Base-by-base conservation (phyloP, 2,329 filamentous ascomycete genomes). In the Huntiella moniliformis region DNA sequence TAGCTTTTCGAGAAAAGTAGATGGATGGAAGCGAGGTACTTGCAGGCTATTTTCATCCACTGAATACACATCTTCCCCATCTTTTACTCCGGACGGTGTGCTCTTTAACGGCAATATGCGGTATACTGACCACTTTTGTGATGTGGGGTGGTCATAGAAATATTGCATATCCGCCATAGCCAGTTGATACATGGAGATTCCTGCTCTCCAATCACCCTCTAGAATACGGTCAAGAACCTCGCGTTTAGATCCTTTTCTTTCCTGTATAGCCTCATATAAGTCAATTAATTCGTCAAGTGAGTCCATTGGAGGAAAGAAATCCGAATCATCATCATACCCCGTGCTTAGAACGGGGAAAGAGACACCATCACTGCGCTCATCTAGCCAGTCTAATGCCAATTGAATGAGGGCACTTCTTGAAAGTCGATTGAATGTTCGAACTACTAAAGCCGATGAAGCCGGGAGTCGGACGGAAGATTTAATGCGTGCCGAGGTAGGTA, bases 351-450 rank as follows among this genome's bases (percentile, higher is more conserved):
- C 59, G 5, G 59, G 55, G 35, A 59, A 51, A 56, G 66, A 39
- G 80, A 69, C 56, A 69, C 68, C 60, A 36, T 75, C 65, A 51
- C 81, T 78, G 51, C 68, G 65, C 42, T 79, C 73, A 48, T 79
- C 73, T 3, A 92, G 74, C 85, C 85, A 93, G 62, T 80, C 71
- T 16, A 86, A 68, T 1, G 73, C 80, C 6, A 93, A 69, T 0
- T 76, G 73, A 18, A 91, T 63, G 16, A 93, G 70, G 0, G 81
- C 76, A 40, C 77, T 65, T 43, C 84, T 77, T 1, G 82, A 80
- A 13, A 92, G 69, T 46, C 77, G 78, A 50, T 67, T 70, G 42
- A 93, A 67, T 36, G 72, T 67, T 58, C 81, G 84, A 52, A 71
- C 59, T 42, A 85, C 71, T 28, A 75, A 67, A 39, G 72, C 65